phyloP scores from a whole-genome alignment of 805 yeast species.

The Gaillardinia entomophila region DNA sequence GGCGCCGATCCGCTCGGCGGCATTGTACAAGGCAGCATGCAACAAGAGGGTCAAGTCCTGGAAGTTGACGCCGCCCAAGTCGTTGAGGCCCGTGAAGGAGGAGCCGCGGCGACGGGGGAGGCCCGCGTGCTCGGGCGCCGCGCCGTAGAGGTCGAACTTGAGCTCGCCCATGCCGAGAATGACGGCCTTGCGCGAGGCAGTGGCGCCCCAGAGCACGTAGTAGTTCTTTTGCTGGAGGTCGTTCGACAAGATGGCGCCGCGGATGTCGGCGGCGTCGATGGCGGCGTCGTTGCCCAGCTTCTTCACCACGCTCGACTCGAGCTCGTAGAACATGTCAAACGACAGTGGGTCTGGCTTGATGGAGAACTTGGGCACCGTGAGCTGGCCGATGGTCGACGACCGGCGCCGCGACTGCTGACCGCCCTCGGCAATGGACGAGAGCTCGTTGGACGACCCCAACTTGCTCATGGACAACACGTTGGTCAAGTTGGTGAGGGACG shows the following conservation, averaged over 20 bases:
- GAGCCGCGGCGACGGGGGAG: constrained; percentile 23
- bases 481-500: constrained; percentile 26
- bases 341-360: constrained; percentile 19
- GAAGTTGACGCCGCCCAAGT: constrained; percentile 35
- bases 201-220: constrained; percentile 27
- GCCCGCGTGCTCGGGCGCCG: constrained; percentile 8
- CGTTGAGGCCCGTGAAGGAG: constrained; percentile 33
- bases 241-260: constrained; percentile 36
- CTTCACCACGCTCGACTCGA: constrained; percentile 4
- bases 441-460: constrained; percentile 15
- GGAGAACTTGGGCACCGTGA: constrained; percentile 24
- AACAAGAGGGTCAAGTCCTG: constrained; percentile 34
- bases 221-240: constrained; percentile 31
- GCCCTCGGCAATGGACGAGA: constrained; percentile 14
- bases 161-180: constrained; percentile 34
- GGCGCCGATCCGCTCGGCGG: constrained; percentile 11
- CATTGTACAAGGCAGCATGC: constrained; percentile 22
- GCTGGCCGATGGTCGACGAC: constrained; percentile 19
- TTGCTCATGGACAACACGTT: constrained; percentile 14
- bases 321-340: constrained; percentile 1
- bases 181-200: constrained; percentile 10
- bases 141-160: constrained; percentile 18
- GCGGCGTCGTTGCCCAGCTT: constrained; percentile 5
- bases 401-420: constrained; percentile 8
- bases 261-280: constrained; percentile 11